Evolutionary conservation across 495 filamentous ascomycete genomes (phyloP), one percentile per base, ranked within the genome.

Genomic region (Neurospora sp.): DNA sequence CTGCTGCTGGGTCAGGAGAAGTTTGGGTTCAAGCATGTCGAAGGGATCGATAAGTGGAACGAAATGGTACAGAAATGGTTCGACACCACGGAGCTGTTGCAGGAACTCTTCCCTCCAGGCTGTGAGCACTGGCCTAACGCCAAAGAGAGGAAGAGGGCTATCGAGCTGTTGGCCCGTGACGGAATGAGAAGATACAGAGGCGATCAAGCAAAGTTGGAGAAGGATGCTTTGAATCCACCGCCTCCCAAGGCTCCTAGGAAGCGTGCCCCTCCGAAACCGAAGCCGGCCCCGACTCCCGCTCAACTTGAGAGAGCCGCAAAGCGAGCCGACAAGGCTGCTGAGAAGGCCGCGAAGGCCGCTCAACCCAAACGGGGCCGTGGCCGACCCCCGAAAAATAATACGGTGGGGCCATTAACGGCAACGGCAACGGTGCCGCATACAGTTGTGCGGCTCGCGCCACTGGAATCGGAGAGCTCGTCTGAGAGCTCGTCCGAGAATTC

Each of bases 111-210:
- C 7, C 87, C 86, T 0, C 82, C 84, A 11, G 89, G 85, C 7
- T 59, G 31, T 39, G 2, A 79, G 85, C 6, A 80, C 84, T 28
- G 89, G 91, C 84, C 89, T 8, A 81, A 86, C 9, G 83, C 90
- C 71, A 70, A 78, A n/a, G 80, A 78, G 69, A 92, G 89, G 76
- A 73, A 88, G 38, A 92, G 88, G 79, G 91, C 92, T 11, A 78
- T 94, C 45, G 90, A 94, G 70, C 83, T 90, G 1, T 83, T 95
- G 3, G 90, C 89, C 70, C 84, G 90, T 43, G 92, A 94, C 83
- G 91, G 91, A 6, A 88, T 90, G 86, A 92, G 94, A 80, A 86
- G 93, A 36, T 86, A 91, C 38, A 88, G 90, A 13, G 89, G 92
- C 75, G 90, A 93, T 21, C 40, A 66, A 66, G 54, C 54, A 34